Base-by-base conservation (phyloP, 306 rosid species). In the Nissolia schottii region DNA sequence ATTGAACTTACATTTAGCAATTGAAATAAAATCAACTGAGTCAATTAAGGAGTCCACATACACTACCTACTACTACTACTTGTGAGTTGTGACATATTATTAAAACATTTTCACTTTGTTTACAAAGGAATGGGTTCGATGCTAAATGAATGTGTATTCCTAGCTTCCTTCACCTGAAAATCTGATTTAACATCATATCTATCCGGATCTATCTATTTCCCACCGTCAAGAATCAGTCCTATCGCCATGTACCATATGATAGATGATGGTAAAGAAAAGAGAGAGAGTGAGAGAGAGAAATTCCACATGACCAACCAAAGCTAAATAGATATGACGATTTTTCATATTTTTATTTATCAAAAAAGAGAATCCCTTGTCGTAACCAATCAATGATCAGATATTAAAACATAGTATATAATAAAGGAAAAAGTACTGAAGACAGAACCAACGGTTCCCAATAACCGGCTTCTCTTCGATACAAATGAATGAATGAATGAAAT, bases 201-300 rank as follows among this genome's bases (percentile, higher is more conserved):
- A 70, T 70, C 29, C 53, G 73, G 41, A 51, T 77, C 76, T 9
- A 51, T 77, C 76, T 9, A 57, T 50, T 71, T 71, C 67, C 75
- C 45, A 50, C 66, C 75, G 65, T 20, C 48, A 71, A 81, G 79
- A 81, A 76, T 76, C 81, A 71, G 85, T 71, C 76, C 71, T 66
- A 23, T 70, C 67, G 25, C 37, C 51, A 55, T 29, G 68, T 65
- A 57, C 73, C 29, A 11, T n/a, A n/a, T 34, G 12, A 75, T 58
- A 11, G 34, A 67, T 67, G 54, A 1, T 8, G 19, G 51, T 3
- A 15, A 15, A 49, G 16, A 43, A 40, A 50, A 37, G 11, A 37
- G 14, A 9, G 43, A 19, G n/a, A n/a, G n/a, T n/a, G 54, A 40
- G 38, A 37, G 11, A 37, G 14, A 9, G 43, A 19, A 46, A 32